Percentiles rank a stretch among this genome's conserved stretches.
phyloP scores from a whole-genome alignment of 2,329 filamentous ascomycete species.

The Cercospora sesami region DNA sequence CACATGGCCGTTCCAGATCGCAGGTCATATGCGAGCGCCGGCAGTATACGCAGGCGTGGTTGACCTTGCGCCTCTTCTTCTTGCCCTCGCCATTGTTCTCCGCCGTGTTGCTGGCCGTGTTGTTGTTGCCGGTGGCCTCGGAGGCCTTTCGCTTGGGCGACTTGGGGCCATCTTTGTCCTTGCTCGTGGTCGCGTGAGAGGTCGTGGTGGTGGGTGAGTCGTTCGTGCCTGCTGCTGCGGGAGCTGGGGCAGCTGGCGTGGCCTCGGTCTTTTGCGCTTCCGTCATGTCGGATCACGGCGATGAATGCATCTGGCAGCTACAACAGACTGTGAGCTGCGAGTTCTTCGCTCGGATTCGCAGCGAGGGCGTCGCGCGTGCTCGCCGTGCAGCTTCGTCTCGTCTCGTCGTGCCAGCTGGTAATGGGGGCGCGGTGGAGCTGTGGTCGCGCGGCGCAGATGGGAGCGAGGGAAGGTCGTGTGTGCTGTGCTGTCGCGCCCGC shows the following conservation, averaged over 20 bases:
- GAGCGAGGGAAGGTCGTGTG: neutral
- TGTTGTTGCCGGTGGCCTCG: neutral
- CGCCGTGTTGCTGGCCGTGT: neutral
- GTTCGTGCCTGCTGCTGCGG: neutral
- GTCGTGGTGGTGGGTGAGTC: neutral
- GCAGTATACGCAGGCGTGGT: conserved; percentile 57
- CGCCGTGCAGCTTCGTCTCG: neutral
- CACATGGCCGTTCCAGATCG: conserved; percentile 81
- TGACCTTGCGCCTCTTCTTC: conserved; percentile 57
- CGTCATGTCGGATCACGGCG: neutral
- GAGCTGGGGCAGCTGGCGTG: neutral
- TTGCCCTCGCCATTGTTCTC: conserved; percentile 29
- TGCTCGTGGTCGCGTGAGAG: neutral
- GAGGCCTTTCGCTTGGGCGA: conserved; percentile 20
- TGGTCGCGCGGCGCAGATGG: neutral
- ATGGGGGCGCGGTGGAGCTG: neutral
- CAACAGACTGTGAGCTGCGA: neutral
- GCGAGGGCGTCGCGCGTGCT: neutral
- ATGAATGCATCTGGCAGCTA: neutral
- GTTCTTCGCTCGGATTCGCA: neutral
- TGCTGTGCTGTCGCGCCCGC: neutral
- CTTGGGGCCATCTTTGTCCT: neutral
- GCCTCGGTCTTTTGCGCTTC: neutral
- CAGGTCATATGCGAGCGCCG: conserved; percentile 58
- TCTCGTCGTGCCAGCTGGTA: neutral